Base-by-base conservation (phyloP, 1,284 basidiomycete genomes). In the Heimioporus punctisporus region DNA sequence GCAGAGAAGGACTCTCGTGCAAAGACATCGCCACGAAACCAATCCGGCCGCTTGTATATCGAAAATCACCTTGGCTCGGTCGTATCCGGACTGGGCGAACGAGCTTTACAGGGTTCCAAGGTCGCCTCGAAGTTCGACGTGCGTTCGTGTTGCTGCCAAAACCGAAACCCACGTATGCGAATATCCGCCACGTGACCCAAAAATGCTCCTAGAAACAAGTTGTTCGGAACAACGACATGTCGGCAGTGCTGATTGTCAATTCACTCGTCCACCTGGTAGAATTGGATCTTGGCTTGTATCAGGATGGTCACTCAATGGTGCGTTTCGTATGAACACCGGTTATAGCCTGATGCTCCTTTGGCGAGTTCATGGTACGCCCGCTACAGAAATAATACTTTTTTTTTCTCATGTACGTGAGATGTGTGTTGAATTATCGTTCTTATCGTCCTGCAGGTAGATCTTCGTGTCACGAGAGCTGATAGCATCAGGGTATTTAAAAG, bases 1-100 rank as follows among this genome's bases (percentile, higher is more conserved):
- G 46, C 19, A 58, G 44, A 19, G 66, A 68, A 48, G 48, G 31
- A 39, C 27, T 50, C 25, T 41, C 54, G 19, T 59, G 54, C 30
- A 48, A 52, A 37, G 66, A 60, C 65, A 70, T 68, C 9, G 45
- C 45, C 55, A 37, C 46, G 17, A 26, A 48, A 23, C 39, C 19
- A 23, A 6, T 50, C 30, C 3, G 17, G 37, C 23, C 41, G 34
- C 15, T 43, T n/a, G 23, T 17, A 39, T 50, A 15, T 27, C 46
- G 25, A 14, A 40, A 28, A 11, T 25, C 46, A 47, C 9, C 46
- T 43, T 23, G 19, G 19, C 41, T 45, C 15, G 4, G 47, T 51
- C 44, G 58, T 50, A 31, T 42, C 25, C 39, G 6, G 40, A 37
- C 49, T 48, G 25, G 21, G 34, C 34, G 44, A 28, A 21, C 9